phyloP scores from a whole-genome alignment of 257 asterid species.

The Solanum tarapatanum region DNA sequence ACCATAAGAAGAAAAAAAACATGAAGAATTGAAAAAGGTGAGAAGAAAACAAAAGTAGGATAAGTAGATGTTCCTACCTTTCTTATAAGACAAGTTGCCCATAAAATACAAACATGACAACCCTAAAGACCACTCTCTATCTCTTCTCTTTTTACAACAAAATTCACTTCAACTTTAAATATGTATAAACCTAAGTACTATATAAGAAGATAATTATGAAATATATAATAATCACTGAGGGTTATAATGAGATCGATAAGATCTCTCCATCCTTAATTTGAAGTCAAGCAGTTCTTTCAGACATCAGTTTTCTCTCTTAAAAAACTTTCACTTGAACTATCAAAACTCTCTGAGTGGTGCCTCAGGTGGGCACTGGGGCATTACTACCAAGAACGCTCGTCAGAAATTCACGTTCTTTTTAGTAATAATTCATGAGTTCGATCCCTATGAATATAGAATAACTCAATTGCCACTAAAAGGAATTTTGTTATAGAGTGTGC shows the following conservation, averaged over 20 bases:
- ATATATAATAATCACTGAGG: background rate
- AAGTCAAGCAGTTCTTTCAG: fast-evolving
- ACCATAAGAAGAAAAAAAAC: background rate
- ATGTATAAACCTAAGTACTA: background rate
- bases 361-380: too few species aligned
- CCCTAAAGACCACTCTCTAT: background rate
- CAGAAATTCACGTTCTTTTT: too few species aligned
- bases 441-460: too few species aligned
- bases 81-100: background rate
- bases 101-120: background rate
- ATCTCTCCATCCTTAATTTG: background rate
- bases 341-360: background rate
- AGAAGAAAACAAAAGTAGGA: background rate
- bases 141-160: background rate
- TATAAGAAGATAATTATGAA: background rate
- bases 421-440: too few species aligned
- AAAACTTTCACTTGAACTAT: background rate
- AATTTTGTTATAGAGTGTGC: background rate
- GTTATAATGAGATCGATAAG: background rate
- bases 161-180: background rate
- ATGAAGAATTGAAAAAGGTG: background rate
- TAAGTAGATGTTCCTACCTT: background rate
- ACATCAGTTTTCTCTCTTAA: too few species aligned
- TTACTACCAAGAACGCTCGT: too few species aligned
- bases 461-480: too few species aligned